A percentile compares a stretch with the other conserved stretches of the same genome.
Evolutionary conservation across 2,329 filamentous ascomycete genomes (phyloP).

Genomic region (Fusarium sp.): DNA sequence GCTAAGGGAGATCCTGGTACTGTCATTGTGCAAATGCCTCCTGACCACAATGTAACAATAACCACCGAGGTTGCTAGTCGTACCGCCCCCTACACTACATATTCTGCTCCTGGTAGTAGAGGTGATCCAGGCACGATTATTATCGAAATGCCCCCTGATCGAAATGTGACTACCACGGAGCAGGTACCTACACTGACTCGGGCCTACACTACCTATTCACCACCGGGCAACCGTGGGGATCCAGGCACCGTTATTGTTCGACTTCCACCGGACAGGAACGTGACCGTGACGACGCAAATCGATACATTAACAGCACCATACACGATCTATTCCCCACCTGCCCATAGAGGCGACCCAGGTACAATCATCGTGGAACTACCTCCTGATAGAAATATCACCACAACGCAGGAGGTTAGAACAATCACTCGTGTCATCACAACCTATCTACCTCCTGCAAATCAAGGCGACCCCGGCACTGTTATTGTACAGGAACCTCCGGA

Average conservation of each 20-base stretch:
- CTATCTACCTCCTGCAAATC: slow-evolving; percentile 18
- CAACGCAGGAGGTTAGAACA: slow-evolving; percentile 8
- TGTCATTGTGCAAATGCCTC: slow-evolving; percentile 19
- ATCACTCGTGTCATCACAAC: slow-evolving; percentile 8
- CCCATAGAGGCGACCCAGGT: slow-evolving; percentile 16
- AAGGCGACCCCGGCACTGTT: slow-evolving; percentile 30
- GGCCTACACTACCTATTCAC: slow-evolving; percentile 20
- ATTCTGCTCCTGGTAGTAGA: slow-evolving; percentile 3
- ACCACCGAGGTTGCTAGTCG: slow-evolving; percentile 18
- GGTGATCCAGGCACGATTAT: slow-evolving; percentile 32
- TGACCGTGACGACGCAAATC: slow-evolving; percentile 14
- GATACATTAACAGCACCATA: slow-evolving; percentile 10
- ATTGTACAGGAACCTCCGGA: slow-evolving; percentile 25
- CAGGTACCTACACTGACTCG: slow-evolving; percentile 2
- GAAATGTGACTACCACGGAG: slow-evolving; percentile 23
- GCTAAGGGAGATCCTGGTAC: slow-evolving; percentile 21
- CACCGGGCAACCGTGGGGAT: slow-evolving; percentile 12
- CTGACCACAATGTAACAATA: slow-evolving; percentile 26
- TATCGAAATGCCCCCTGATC: slow-evolving; percentile 18
- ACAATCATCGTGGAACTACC: slow-evolving; percentile 27
- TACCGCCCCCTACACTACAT: slow-evolving; percentile 22
- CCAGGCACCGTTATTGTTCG: slow-evolving; percentile 26
- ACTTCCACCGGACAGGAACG: slow-evolving; percentile 22
- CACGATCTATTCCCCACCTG: slow-evolving; percentile 26
- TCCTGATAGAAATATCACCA: slow-evolving; percentile 26